Conservation (phyloP, 2,329 filamentous ascomycete genomes). For the Nothophoma quercina region DNA sequence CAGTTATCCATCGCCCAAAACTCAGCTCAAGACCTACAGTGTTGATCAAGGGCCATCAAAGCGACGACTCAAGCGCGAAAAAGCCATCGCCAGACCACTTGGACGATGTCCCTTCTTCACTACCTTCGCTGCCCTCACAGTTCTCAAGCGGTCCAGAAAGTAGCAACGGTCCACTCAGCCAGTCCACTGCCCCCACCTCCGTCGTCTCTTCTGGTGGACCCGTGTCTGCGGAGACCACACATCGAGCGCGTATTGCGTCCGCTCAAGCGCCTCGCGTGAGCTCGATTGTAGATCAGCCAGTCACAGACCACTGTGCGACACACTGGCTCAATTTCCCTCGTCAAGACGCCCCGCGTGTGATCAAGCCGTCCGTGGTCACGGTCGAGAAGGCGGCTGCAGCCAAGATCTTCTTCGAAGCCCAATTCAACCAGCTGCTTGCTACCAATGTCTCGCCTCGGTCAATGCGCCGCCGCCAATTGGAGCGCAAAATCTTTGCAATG, state of each 20-base stretch:
- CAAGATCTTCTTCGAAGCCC: slow-evolving; percentile 85
- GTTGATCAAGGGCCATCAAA: slow-evolving; percentile 16
- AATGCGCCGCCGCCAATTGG: slow-evolving; percentile 68
- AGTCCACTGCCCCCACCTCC: slow-evolving; percentile 47
- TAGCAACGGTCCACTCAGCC: slow-evolving; percentile 36
- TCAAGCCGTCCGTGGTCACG: slow-evolving; percentile 60
- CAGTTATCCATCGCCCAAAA: slow-evolving; percentile 44
- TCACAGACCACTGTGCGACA: slow-evolving; percentile 23
- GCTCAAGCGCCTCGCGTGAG: slow-evolving; percentile 19
- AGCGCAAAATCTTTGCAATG: slow-evolving; percentile 67
- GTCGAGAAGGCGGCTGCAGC: slow-evolving; percentile 81
- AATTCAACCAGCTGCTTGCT: slow-evolving; percentile 75
- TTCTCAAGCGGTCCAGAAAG: slow-evolving; percentile 37
- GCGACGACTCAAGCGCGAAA: slow-evolving; percentile 5
- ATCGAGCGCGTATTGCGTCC: slow-evolving; percentile 27
- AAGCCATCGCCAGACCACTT: neutral
- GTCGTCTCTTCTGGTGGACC: slow-evolving; percentile 43
- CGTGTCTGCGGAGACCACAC: slow-evolving; percentile 39
- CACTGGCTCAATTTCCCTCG: slow-evolving; percentile 44
- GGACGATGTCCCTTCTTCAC: slow-evolving; percentile 29
- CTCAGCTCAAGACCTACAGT: slow-evolving; percentile 39
- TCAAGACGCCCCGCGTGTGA: slow-evolving; percentile 41
- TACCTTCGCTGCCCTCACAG: slow-evolving; percentile 35
- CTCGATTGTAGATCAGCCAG: slow-evolving; percentile 26
- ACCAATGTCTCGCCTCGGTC: slow-evolving; percentile 64